Percentiles rank a stretch among this genome's conserved stretches.
Conservation (phyloP, 306 rosid species). For the Vigna radiata region DNA sequence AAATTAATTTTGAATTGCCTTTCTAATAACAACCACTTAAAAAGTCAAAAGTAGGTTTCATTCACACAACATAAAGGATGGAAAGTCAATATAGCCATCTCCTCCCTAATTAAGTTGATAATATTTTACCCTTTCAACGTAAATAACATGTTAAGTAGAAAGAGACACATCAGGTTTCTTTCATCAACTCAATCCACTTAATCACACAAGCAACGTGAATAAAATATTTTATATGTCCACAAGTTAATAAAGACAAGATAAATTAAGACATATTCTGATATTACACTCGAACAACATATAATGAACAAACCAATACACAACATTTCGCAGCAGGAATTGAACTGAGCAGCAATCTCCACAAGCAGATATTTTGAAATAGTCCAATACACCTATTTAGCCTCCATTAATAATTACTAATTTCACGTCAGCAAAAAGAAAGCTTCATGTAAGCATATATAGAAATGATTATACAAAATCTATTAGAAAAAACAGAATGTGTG, state of each 20-base stretch:
- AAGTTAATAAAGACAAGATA: slow-evolving; percentile 25
- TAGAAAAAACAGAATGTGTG: not conserved
- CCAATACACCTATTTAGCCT: not conserved
- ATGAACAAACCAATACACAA: not conserved
- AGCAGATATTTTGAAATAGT: not conserved
- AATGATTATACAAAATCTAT: not conserved
- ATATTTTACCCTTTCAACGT: not conserved
- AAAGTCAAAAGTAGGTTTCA: not conserved
- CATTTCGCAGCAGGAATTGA: not conserved
- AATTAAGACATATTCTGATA: not conserved
- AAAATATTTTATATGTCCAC: not conserved
- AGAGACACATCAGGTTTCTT: not conserved
- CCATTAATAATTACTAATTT: not conserved
- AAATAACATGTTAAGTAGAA: not conserved
- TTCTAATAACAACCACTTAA: not conserved
- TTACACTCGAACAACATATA: not conserved
- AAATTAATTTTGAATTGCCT: not conserved
- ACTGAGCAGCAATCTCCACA: not conserved
- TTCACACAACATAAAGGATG: not conserved
- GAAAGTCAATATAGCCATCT: not conserved
- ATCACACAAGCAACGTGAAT: not conserved
- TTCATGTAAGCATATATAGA: not conserved
- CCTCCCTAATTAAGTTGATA: not conserved
- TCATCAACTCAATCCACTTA: not conserved
- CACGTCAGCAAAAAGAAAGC: not conserved